Base-by-base conservation (phyloP, 495 filamentous ascomycete species). In the Saxophila tyrrhenica region DNA sequence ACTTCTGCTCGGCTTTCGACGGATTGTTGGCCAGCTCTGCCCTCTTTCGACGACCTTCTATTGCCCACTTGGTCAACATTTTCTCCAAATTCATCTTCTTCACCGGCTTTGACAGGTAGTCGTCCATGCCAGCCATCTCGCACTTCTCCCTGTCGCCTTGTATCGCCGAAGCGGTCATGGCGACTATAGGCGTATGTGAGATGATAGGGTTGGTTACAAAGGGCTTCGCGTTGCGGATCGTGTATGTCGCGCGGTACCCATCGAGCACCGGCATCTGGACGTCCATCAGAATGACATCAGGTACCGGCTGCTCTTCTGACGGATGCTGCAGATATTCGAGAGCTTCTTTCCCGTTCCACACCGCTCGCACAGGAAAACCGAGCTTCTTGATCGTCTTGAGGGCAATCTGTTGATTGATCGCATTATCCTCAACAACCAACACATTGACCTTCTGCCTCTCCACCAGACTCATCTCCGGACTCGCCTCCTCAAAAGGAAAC, bases 251-350 rank as follows among this genome's bases (percentile, higher is more conserved):
- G 25, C 75, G 72, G 60, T 90, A 91, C 0, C 87, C 87, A 57
- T 89, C 86, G 55, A 89, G 78, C 16, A 89, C 72, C 3, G 86
- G 84, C 85, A 92, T 89, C 65, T 89, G 85, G 0, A 89, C 80
- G 60, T 94, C 59, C 87, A 94, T 92, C 8, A 91, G 73, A 45
- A 91, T 86, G n/a, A 91, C 82, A 57, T 91, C 78, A 1, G 85
- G 80, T 49, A 71, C 76, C 9, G 70, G 66, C 38, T 75, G 64
- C 38, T 64, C 50, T 1, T 55, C 32, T 13, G 54, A 57, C 1
- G 57, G 62, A 25, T 50, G 52, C 55, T 70, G 59, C 52, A 71
- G 61, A 56, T 87, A 86, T 17, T 87, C 78, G 2, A 92, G 77
- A 7, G 84, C 86, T 62, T 90, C 83, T 55, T 81, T 72, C 3